These are phyloP conservation scores for Arxiozyma slooffiae DNA, from an alignment of 1,139 yeast genomes.

Conservation along the genomic window DNA sequence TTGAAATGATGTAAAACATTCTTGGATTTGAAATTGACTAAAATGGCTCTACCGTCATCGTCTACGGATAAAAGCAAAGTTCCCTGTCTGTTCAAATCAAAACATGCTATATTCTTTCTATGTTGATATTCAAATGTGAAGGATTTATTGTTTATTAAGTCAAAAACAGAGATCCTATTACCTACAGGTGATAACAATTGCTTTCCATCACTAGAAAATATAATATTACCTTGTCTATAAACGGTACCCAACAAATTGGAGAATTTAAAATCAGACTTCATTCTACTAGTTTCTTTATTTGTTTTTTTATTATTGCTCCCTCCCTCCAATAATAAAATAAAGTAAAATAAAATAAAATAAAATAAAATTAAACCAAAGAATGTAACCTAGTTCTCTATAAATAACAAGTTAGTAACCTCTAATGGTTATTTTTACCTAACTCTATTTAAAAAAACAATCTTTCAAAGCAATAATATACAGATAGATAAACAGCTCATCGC, in stretches of 20 bases:
- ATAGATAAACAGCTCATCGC: neutral
- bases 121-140: slow-evolving; percentile 91
- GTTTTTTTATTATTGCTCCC: neutral
- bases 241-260: slow-evolving; percentile 91
- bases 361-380: too few relatives aligned
- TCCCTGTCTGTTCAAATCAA: slow-evolving; percentile 76
- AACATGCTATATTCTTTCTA: slow-evolving; percentile 66
- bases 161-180: slow-evolving; percentile 82
- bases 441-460: neutral
- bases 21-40: slow-evolving; percentile 74
- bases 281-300: slow-evolving; percentile 12
- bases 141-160: slow-evolving; percentile 71
- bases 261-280: slow-evolving; percentile 57
- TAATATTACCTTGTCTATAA: slow-evolving; percentile 79
- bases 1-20: slow-evolving; percentile 93
- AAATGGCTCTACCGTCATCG: slow-evolving; percentile 84
- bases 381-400: too few relatives aligned
- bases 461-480: too few relatives aligned
- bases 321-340: too few relatives aligned
- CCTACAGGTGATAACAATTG: slow-evolving; percentile 86
- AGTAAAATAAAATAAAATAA: too few relatives aligned
- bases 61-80: slow-evolving; percentile 80
- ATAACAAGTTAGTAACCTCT: too few relatives aligned
- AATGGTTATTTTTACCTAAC: too few relatives aligned
- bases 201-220: slow-evolving; percentile 83